phyloP scores from a whole-genome alignment of 495 filamentous ascomycete genomes.

The Talaromyces borbonicus region DNA sequence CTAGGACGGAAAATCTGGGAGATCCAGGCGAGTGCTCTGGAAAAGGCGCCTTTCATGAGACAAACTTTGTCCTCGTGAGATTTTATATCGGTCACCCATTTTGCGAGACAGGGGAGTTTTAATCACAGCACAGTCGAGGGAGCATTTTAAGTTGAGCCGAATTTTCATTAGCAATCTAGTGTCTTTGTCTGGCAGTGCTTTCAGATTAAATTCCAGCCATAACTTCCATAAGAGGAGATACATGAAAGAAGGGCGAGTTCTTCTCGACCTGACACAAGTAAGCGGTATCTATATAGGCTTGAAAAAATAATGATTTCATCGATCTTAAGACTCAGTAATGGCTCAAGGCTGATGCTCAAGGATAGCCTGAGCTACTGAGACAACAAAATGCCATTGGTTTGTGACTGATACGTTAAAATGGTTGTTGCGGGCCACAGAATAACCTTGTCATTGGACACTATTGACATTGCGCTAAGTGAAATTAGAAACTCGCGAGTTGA shows the following conservation, averaged over 20 bases:
- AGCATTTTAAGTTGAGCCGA: neutral
- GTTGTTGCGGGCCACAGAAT: too few species aligned
- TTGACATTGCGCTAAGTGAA: too few species aligned
- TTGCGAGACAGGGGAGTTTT: neutral
- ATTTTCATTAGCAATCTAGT: neutral
- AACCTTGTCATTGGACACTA: too few species aligned
- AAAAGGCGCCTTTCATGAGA: slow-evolving; percentile 21
- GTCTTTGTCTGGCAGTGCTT: neutral
- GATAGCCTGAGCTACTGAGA: too few species aligned
- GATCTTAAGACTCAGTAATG: too few species aligned
- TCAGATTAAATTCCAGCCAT: neutral
- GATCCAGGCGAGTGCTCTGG: slow-evolving; percentile 32
- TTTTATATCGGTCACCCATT: neutral
- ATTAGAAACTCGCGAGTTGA: too few species aligned
- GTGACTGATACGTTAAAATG: too few species aligned
- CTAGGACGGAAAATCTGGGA: slow-evolving; percentile 28
- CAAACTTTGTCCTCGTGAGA: neutral
- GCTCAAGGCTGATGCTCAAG: too few species aligned
- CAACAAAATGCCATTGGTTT: too few species aligned
- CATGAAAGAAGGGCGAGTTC: neutral
- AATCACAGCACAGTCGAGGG: neutral
- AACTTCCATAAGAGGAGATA: neutral
- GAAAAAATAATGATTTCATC: too few species aligned
- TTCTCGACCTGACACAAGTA: neutral
- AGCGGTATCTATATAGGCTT: neutral